Conservation (phyloP, 148 eudicot genomes). For the Bassia scoparia region DNA sequence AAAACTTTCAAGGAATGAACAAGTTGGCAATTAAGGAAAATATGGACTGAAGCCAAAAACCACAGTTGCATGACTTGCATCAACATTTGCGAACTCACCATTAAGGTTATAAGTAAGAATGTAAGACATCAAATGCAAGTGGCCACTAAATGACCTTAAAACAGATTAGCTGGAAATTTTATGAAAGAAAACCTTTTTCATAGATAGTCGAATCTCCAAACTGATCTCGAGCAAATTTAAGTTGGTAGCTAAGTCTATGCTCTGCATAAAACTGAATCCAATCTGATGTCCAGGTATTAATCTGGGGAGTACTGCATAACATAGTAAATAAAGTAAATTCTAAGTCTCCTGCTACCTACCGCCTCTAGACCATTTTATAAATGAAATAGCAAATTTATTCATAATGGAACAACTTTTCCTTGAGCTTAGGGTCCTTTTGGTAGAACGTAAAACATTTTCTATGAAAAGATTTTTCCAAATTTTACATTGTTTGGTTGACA, state of each 20-base stretch:
- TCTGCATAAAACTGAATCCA: constrained; percentile 84
- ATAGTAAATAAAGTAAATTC: neutral
- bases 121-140: neutral
- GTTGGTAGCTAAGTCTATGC: constrained; percentile 87
- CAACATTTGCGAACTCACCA: neutral
- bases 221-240: constrained; percentile 72
- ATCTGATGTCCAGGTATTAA: constrained; percentile 87
- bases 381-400: neutral
- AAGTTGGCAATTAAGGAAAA: neutral
- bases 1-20: neutral
- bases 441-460: too few relatives aligned
- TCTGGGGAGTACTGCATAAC: constrained; percentile 80
- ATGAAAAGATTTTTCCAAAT: too few relatives aligned
- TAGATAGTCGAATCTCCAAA: constrained; percentile 84
- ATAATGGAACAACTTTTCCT: too few relatives aligned
- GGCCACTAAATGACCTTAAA: neutral
- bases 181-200: constrained; percentile 63
- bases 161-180: neutral
- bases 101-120: neutral
- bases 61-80: neutral
- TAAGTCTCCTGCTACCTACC: neutral
- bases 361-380: neutral
- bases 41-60: neutral
- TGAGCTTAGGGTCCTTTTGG: too few relatives aligned
- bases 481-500: too few relatives aligned